phyloP scores from a whole-genome alignment of 306 rosid species.

The Alnus glutinosa region DNA sequence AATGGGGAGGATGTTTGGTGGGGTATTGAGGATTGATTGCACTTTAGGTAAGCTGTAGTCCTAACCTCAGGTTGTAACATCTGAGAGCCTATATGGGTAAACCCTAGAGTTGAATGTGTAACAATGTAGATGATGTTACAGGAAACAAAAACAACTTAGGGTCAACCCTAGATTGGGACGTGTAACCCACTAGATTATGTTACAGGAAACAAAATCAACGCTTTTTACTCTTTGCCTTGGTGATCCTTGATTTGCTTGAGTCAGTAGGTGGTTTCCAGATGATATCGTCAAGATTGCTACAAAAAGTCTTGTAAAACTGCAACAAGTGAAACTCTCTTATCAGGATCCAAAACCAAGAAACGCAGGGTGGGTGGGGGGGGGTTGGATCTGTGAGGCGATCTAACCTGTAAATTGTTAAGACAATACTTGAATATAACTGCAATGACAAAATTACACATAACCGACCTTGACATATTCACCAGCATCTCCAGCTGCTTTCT shows the following conservation, averaged over 20 bases:
- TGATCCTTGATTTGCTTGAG: conserved; percentile 56
- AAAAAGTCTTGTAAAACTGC: conserved; percentile 81
- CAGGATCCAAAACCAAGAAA: conserved; percentile 5
- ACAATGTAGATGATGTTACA: conserved; percentile 5
- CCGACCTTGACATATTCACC: conserved; percentile 82
- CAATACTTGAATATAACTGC: not conserved
- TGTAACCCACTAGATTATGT: not conserved
- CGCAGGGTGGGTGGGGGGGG: too few species aligned
- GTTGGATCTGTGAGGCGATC: not conserved
- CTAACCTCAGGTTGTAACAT: not conserved
- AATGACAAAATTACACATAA: conserved; percentile 21
- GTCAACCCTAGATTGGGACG: conserved; percentile 3
- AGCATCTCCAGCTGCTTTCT: conserved; percentile 82
- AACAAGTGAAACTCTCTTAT: conserved; percentile 1
- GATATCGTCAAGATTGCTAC: conserved; percentile 87
- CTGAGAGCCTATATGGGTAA: conserved; percentile 16
- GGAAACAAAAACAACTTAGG: conserved; percentile 33
- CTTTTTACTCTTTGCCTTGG: conserved; percentile 58
- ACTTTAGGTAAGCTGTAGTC: conserved; percentile 11
- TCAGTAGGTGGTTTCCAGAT: conserved; percentile 83
- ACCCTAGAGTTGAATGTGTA: not conserved
- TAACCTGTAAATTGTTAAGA: not conserved
- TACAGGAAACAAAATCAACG: conserved; percentile 37
- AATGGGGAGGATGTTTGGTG: not conserved
- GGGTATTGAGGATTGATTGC: not conserved